phyloP scores from a whole-genome alignment of 495 filamentous ascomycete species.

The Xylaria palmicola region DNA sequence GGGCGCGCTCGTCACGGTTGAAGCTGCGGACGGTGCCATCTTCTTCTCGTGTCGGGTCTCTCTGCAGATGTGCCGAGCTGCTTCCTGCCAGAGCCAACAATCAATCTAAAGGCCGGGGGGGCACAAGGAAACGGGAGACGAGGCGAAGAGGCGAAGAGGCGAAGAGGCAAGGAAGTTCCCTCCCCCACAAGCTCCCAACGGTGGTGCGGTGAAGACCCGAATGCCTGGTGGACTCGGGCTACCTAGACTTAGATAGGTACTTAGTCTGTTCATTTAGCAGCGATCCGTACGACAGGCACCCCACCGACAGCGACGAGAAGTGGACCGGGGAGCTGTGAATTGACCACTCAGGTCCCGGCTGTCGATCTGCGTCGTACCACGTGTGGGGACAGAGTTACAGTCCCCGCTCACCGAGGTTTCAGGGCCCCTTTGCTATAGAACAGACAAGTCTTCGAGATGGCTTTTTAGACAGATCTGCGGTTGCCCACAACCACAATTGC shows the following conservation, averaged over 20 bases:
- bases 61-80: neutral
- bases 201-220: neutral
- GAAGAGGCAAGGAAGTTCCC: neutral
- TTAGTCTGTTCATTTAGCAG: too few species aligned
- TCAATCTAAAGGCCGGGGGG: neutral
- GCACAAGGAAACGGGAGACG: neutral
- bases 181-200: constrained; percentile 2
- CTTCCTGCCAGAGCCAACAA: too few species aligned
- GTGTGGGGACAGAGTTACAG: neutral
- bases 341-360: constrained; percentile 1
- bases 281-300: too few species aligned
- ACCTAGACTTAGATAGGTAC: neutral
- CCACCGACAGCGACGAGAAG: too few species aligned
- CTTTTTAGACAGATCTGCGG: too few species aligned
- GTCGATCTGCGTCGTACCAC: neutral
- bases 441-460: too few species aligned
- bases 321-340: neutral
- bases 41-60: neutral
- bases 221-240: neutral
- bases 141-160: neutral
- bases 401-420: neutral
- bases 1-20: constrained; percentile 30
- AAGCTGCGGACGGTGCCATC: constrained; percentile 31
- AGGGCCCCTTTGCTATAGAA: too few species aligned
- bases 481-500: too few species aligned